Conservation (phyloP, 2,329 filamentous ascomycete genomes). For the Fusarium sp. region DNA sequence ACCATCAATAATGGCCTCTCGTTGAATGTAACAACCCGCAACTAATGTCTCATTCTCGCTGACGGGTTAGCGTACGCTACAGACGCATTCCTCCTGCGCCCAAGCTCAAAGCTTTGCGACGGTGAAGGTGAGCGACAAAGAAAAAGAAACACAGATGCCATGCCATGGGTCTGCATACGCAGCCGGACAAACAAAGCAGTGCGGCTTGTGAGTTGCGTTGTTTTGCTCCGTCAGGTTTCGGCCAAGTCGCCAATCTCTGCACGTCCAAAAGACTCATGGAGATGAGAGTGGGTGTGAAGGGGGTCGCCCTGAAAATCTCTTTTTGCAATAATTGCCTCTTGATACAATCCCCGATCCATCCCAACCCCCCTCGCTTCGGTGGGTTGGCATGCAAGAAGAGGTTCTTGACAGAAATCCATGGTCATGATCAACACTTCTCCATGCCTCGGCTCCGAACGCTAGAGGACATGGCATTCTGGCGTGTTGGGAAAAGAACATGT, state of each 20-base stretch:
- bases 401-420: conserved; percentile 8
- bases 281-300: background rate
- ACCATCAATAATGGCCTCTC: background rate
- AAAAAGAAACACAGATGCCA: background rate
- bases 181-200: background rate
- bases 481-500: background rate
- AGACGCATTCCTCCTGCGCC: background rate
- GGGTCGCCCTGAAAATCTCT: background rate
- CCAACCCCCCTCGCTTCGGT: background rate
- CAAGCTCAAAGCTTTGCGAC: background rate
- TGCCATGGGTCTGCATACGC: background rate
- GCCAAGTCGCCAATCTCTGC: background rate
- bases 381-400: background rate
- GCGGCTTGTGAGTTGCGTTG: background rate
- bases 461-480: background rate
- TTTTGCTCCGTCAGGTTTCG: background rate
- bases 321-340: background rate
- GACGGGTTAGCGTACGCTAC: background rate
- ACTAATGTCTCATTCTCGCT: background rate
- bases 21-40: background rate
- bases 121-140: background rate
- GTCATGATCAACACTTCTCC: conserved; percentile 4
- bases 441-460: conserved; percentile 8
- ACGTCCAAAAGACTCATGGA: background rate
- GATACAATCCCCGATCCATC: background rate